A percentile compares a stretch with the other conserved stretches of the same genome.
Evolutionary conservation across 192 early-diverging fungal genomes (phyloP).

Genomic region (Dimargaris cristalligena): DNA sequence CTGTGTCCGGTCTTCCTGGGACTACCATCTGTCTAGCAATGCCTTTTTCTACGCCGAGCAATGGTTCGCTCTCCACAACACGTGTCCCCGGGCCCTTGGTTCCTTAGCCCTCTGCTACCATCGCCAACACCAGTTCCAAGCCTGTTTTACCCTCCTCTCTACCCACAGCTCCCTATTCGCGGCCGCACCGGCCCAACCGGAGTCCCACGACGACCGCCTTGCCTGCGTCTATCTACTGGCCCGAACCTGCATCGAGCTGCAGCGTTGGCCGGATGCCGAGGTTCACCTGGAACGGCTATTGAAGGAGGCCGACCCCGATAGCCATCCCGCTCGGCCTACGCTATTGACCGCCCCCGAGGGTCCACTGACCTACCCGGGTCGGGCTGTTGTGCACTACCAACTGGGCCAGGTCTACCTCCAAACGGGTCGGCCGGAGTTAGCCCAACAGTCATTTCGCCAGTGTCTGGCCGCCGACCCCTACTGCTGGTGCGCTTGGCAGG

Average conservation of each 20-base stretch:
- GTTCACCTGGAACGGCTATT: slow-evolving; percentile 19
- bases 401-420: slow-evolving; percentile 26
- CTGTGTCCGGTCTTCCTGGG: neutral
- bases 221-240: slow-evolving; percentile 14
- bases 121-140: neutral
- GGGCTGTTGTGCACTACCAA: slow-evolving; percentile 20
- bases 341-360: neutral
- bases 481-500: slow-evolving; percentile 26
- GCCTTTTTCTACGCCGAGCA: slow-evolving; percentile 10
- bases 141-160: neutral
- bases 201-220: neutral
- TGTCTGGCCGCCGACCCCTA: slow-evolving; percentile 23
- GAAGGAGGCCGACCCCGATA: neutral
- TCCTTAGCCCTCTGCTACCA: slow-evolving; percentile 9
- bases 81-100: slow-evolving; percentile 8
- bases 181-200: neutral
- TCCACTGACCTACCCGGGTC: slow-evolving; percentile 16
- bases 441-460: slow-evolving; percentile 19
- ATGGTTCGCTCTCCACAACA: slow-evolving; percentile 5
- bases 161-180: neutral
- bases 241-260: slow-evolving; percentile 23
- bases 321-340: slow-evolving; percentile 16
- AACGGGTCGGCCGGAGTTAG: slow-evolving; percentile 21
- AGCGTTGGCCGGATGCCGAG: slow-evolving; percentile 32
- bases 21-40: neutral